These are phyloP conservation scores for Daucus carota DNA, from an alignment of 129 eudicot genomes.

Conservation along the genomic window DH1_v3.0 NC_030386.2:28266501-28267000, in stretches of 20 bases:
- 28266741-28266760: background rate
- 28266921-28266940: background rate
- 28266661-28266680: background rate
- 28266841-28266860: background rate
- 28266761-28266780: background rate
- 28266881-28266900: background rate
- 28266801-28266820: background rate
- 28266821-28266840: background rate
- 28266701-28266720: background rate
- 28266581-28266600: constrained; percentile 82
- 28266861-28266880: background rate
- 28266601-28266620: constrained; percentile 52
- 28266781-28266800: background rate
- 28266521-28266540: constrained; percentile 66
- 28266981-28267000: background rate
- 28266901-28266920: background rate
- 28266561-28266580: constrained; percentile 77
- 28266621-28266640: constrained; percentile 59
- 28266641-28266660: constrained; percentile 38
- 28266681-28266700: background rate
- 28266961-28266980: background rate
- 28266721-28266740: background rate
- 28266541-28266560: constrained; percentile 83
- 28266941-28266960: background rate
- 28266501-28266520: constrained; percentile 96